phyloP scores from a whole-genome alignment of 306 rosid genomes.

The Cucurbita maxima region DNA sequence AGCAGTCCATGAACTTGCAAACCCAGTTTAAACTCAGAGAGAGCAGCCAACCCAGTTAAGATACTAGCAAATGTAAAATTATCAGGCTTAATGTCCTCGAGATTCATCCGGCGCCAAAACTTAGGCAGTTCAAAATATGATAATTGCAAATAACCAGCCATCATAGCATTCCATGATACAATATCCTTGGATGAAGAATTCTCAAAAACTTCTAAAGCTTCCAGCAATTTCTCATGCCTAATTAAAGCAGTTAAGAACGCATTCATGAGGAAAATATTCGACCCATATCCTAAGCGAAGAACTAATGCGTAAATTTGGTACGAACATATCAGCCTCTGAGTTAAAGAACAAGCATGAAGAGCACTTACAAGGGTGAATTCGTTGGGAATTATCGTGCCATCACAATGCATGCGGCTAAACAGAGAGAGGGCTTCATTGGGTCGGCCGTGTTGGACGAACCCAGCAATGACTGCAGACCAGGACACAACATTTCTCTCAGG shows the following conservation, averaged over 20 bases:
- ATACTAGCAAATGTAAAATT: constrained; percentile 41
- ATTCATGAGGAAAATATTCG: constrained; percentile 38
- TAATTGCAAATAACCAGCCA: constrained; percentile 50
- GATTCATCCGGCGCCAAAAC: constrained; percentile 42
- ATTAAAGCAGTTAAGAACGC: constrained; percentile 39
- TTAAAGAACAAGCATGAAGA: constrained; percentile 57
- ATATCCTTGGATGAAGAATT: constrained; percentile 28
- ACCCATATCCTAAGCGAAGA: constrained; percentile 41
- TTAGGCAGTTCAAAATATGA: constrained; percentile 24
- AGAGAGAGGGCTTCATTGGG: constrained; percentile 32
- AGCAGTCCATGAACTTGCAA: constrained; percentile 47
- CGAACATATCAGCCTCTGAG: constrained; percentile 13
- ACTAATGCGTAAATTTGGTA: constrained; percentile 42
- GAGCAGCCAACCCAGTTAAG: constrained; percentile 50
- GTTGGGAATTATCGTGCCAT: constrained; percentile 40
- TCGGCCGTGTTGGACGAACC: constrained; percentile 30
- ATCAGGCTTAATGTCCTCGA: constrained; percentile 32
- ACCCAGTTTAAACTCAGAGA: constrained; percentile 36
- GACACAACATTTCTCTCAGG: constrained; percentile 52
- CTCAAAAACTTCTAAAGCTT: constrained; percentile 37
- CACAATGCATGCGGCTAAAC: constrained; percentile 43
- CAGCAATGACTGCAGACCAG: constrained; percentile 52
- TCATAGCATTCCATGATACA: constrained; percentile 61
- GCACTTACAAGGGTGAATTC: constrained; percentile 63
- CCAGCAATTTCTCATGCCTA: constrained; percentile 35